Evolutionary conservation across 192 early-diverging fungal species (phyloP), one percentile per base, ranked within the genome.

Genomic region (Entrophospora sp.): DNA sequence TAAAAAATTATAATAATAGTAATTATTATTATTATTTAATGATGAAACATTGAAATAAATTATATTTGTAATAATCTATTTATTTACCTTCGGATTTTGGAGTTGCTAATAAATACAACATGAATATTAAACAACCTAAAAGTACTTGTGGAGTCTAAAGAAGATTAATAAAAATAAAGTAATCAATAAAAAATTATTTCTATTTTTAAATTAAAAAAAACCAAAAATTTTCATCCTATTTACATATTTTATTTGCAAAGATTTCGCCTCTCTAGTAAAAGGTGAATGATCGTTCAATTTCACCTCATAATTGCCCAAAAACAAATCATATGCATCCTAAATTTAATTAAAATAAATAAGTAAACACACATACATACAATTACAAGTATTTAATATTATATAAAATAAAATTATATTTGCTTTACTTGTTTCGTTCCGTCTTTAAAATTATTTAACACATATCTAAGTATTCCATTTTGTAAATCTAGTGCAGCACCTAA

Each of bases 381-480:
- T 27, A 8, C 30, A 7, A 31, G 4, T 43, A 16, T 5, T 60
- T 27, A 13, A 27, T 16, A 43, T 16, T 61, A n/a, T 27, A 46
- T 8, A 48, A 34, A 20, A 31, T 64, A 81, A 62, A 2, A 81
- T 77, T 58, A 77, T 81, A 52, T 80, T 75, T 67, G 84, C 81
- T 3, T 3, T 35, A 77, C 74, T 65, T 98, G 95, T 32, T 94
- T 83, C 30, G 72, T 69, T 62, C 97, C 97, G 70, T 99, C 97
- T 68, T 91, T 75, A 72, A 91, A 99, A 82, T 97, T 96, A 68
- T 95, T 95, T 65, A 89, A 91, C 53, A 93, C 66, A 73, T 98
- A 99, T 55, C 95, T 85, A 62, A 86, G 81, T 28, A 89, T 67
- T 5, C 89, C 90, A 69, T 95, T 94, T 42, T 79, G 72, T 24